Evolutionary conservation across 176 grass and related monocot genomes (phyloP).

Genomic region (Calamus simplicifolius): DNA sequence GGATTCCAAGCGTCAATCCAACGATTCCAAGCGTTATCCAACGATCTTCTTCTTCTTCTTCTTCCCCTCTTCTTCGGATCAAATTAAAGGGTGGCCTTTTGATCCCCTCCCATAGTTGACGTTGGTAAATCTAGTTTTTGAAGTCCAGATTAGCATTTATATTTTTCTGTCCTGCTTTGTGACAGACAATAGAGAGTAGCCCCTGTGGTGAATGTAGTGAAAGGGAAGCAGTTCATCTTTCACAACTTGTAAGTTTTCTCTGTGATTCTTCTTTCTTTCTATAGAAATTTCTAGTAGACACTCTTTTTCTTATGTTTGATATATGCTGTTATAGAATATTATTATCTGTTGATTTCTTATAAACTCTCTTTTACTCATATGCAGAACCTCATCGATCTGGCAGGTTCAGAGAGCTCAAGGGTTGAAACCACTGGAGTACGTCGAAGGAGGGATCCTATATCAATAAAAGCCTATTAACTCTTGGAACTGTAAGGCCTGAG

Average conservation of each 20-base stretch:
- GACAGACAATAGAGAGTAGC: constrained; percentile 97
- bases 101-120: no score
- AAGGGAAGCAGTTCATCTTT: constrained; percentile 82
- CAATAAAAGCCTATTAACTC: constrained; percentile 98
- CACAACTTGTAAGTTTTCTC: constrained; percentile 72
- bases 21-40: no score
- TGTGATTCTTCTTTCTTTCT: background rate
- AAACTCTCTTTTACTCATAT: constrained; percentile 36
- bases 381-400: constrained; percentile 99
- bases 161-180: constrained; percentile 16
- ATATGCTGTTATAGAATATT: no score
- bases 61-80: no score
- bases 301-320: no score
- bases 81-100: no score
- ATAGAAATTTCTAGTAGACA: no score
- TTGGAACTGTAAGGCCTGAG: constrained; percentile 66
- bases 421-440: constrained; percentile 97
- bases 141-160: constrained; percentile 3
- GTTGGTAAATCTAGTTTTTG: background rate
- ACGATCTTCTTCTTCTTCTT: no score
- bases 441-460: constrained; percentile 99
- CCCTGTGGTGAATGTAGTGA: constrained; percentile 68
- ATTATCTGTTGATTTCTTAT: constrained; percentile 33
- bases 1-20: no score
- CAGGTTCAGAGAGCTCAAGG: constrained; percentile 98